Base-by-base conservation (phyloP, 176 grass and related monocot species). In the Avena insularis region DNA sequence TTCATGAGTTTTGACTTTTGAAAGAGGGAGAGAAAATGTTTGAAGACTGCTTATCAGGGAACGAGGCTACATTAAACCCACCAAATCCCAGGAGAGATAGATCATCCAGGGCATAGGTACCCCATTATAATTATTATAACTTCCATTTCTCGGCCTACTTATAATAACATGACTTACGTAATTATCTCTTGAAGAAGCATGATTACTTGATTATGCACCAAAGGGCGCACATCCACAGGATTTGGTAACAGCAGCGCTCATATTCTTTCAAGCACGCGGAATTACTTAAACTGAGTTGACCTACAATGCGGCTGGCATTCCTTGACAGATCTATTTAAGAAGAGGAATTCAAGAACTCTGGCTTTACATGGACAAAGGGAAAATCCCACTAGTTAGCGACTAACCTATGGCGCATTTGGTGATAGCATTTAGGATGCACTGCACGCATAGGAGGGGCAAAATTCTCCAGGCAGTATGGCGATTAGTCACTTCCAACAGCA, bases 31-130 rank as follows among this genome's bases (percentile, higher is more conserved):
- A 68, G 5, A 38, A 38, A 17, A 0, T 68, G 38, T 83, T 17
- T 2, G 23, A 72, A 84, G 40, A 72, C 31, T 81, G 40, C 16
- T 71, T 46, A 77, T 68, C 46, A 92, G 21, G 8, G 59, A 38
- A 80, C 11, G 15, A 35, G 40, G 11, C 49, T 19, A 20, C 62
- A 43, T 31, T 61, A 17, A 56, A 58, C 48, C 54, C 11, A 69
- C 50, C 38, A 12, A 17, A 86, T 86, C 66, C 60, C 50, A 86
- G 23, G 35, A 23, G 0, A 38, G 5, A n/a, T 70, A 49, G 47
- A 82, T 20, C 15, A 49, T 69, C 70, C 77, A 81, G 20, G 4
- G 9, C 57, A 56, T 64, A 0, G 29, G 11, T 64, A 29, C 9
- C 20, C 11, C 12, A 17, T 43, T 61, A 38, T 2, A 83, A 53